Evolutionary conservation across 257 asterid species (phyloP), one percentile per base, ranked within the genome.

Genomic region (Gentiana dahurica): DNA sequence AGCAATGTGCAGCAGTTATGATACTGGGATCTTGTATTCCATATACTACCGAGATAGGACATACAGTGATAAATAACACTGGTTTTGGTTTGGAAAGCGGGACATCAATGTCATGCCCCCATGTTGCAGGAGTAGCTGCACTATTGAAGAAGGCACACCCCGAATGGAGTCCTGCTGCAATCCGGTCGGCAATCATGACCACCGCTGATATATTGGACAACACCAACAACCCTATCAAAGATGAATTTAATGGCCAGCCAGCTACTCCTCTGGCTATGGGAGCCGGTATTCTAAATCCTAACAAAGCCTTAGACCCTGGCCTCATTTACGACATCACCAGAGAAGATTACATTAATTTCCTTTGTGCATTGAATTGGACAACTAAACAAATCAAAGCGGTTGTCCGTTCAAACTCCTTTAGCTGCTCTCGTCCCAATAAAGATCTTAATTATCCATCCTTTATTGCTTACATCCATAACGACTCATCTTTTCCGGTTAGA

Each of bases 371-470:
- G 75, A 75, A 75, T 45, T 69, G 34, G 59, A 79, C 85, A 0
- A 46, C 1, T 9, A 46, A 66, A 4, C 79, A 79, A 48, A 72
- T 64, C 33, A 1, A 37, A 4, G 69, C 81, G 9, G 73, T 79
- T 32, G 54, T 63, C 0, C 61, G 73, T 47, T 67, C 61, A 6
- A 38, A 71, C 9, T 55, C 10, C 38, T 70, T 64, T 58, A 41
- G 51, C 6, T 75, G 77, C 59, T 66, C 75, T 4, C 55, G 43
- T 35, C 49, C 73, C 1, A 69, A 75, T 0, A 9, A 57, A 3
- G 81, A 75, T 55, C 49, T 78, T n/a, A 78, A 78, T 41, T 72
- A 79, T 53, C 85, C 85, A 4, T 75, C 85, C 0, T 75, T 75
- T 3, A 60, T 75, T 2, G 69, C 59, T 4, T 34, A 75, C 9